These are phyloP conservation scores for Lactarius evosmus DNA, from an alignment of 768 basidiomycete species.

Conservation along the genomic window DNA sequence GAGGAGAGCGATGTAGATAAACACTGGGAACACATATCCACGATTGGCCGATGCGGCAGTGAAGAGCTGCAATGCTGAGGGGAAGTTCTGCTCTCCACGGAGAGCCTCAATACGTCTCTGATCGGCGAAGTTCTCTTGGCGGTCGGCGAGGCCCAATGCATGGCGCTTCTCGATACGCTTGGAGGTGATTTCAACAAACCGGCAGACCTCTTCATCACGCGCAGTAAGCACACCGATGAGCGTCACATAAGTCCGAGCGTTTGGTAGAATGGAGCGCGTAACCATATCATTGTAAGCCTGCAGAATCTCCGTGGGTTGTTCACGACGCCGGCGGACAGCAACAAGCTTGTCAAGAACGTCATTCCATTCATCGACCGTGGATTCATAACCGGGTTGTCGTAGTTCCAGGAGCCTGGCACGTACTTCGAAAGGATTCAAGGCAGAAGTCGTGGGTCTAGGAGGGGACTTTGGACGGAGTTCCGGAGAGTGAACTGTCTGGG, in stretches of 20 bases:
- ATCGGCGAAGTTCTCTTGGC: constrained; percentile 35
- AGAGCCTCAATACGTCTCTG: constrained; percentile 44
- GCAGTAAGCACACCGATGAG: constrained; percentile 61
- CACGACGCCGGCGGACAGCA: constrained; percentile 44
- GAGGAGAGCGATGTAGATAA: constrained; percentile 54
- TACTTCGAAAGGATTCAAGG: constrained; percentile 32
- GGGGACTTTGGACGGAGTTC: constrained; percentile 3
- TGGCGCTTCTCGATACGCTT: constrained; percentile 42
- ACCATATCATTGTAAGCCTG: constrained; percentile 75
- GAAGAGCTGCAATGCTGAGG: constrained; percentile 70
- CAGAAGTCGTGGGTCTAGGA: background rate
- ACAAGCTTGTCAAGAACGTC: constrained; percentile 54
- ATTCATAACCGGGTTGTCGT: constrained; percentile 28
- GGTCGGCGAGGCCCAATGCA: constrained; percentile 37
- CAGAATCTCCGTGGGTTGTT: constrained; percentile 54
- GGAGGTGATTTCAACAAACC: constrained; percentile 34
- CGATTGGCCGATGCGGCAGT: constrained; percentile 48
- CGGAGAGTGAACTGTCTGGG: constrained; percentile 31
- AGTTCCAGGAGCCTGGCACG: constrained; percentile 33
- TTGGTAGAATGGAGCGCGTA: constrained; percentile 57
- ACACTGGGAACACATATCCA: constrained; percentile 36
- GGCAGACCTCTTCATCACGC: constrained; percentile 64
- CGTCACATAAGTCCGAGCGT: constrained; percentile 54
- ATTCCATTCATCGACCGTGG: constrained; percentile 58
- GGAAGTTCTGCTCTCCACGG: constrained; percentile 64